Base-by-base conservation (phyloP, 2,329 filamentous ascomycete species). In the Fusarium goolgardi region DNA sequence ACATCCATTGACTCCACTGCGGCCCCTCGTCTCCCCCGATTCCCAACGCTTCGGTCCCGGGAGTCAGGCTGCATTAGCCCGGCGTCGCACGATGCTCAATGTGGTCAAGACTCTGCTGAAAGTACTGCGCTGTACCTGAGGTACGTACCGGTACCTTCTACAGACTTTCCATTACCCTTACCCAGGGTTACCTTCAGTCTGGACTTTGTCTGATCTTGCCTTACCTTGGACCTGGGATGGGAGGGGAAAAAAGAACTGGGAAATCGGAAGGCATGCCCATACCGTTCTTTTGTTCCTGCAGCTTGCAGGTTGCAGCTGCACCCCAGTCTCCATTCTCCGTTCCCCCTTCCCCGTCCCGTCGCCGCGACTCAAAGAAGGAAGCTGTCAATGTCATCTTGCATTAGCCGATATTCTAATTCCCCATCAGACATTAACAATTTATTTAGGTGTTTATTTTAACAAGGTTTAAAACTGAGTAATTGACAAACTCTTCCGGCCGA, bases 1-100 rank as follows among this genome's bases (percentile, higher is more conserved):
- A 55, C 51, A 21, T 32, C 12, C 39, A 41, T 35, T 21, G 34
- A 31, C 59, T 46, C 65, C 70, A 59, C 61, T 51, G 13, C 34
- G 41, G 51, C 61, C 56, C 63, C 63, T 61, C 55, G 47, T 54
- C 37, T 34, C 61, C 63, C 63, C 67, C 63, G 52, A 63, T 56
- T 71, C 66, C 72, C 71, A 71, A 63, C 52, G 65, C 71, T 74
- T 66, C 53, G 72, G 72, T 71, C 71, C 71, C 66, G 71, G 71
- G 64, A 67, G 55, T 44, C 67, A 45, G 58, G 58, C 62, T 70
- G 71, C 71, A 73, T 73, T 71, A 72, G 71, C 62, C 58, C 69
- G 59, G 65, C 54, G 57, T 69, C 65, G 62, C 59, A 65, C 65
- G 52, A 65, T 50, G 29, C 31, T 41, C n/a, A 59, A 55, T 35